Evolutionary conservation across 371 early-diverging fungal species (phyloP).

Genomic region (Rhizomucor pusillus): DNA sequence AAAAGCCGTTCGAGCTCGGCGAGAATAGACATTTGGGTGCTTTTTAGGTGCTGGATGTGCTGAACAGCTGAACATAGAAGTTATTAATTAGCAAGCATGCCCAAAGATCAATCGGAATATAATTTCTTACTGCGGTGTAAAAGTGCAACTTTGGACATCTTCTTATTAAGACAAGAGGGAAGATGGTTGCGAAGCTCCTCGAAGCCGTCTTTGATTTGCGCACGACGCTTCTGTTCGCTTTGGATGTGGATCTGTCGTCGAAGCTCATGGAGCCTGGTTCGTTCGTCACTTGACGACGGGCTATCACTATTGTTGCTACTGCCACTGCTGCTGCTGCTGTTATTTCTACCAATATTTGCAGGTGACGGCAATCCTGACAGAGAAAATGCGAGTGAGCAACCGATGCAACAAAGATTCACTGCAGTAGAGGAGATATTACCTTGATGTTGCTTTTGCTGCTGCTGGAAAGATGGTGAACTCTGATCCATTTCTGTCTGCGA

Average conservation of each 20-base stretch:
- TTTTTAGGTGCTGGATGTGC: constrained; percentile 45
- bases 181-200: constrained; percentile 51
- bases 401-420: too few species aligned
- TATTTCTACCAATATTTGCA: too few species aligned
- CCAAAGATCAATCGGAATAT: neutral
- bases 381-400: too few species aligned
- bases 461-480: too few species aligned
- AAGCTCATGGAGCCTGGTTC: constrained; percentile 21
- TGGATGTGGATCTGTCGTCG: constrained; percentile 58
- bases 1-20: constrained; percentile 41
- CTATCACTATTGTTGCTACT: too few species aligned
- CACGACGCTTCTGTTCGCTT: constrained; percentile 58
- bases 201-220: constrained; percentile 59
- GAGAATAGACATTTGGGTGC: constrained; percentile 35
- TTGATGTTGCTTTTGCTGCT: too few species aligned
- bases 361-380: too few species aligned
- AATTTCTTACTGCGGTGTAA: constrained; percentile 43
- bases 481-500: too few species aligned
- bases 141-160: constrained; percentile 53
- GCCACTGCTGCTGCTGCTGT: too few species aligned
- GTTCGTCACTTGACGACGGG: too few species aligned
- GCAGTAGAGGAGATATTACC: too few species aligned
- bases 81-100: neutral
- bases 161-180: constrained; percentile 49
- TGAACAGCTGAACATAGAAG: constrained; percentile 33